phyloP scores from a whole-genome alignment of 768 basidiomycete genomes.

The Lanmaoa rubissima region DNA sequence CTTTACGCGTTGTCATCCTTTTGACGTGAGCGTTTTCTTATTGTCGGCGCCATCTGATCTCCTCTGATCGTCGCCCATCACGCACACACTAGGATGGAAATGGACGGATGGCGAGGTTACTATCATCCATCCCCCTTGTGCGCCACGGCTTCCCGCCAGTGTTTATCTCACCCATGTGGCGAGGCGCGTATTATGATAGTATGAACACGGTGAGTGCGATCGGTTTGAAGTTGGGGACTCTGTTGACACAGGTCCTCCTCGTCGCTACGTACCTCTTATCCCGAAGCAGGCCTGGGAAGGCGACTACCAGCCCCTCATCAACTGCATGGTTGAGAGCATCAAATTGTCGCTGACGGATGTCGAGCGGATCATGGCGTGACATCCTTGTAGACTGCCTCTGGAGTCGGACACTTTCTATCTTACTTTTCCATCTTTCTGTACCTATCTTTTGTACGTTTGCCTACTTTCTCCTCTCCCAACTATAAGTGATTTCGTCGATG shows the following conservation, averaged over 20 bases:
- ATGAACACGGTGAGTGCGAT: constrained; percentile 31
- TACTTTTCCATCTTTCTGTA: not conserved
- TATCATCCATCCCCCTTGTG: constrained; percentile 36
- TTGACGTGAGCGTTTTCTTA: constrained; percentile 25
- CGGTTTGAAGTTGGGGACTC: no score
- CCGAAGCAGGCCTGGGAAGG: constrained; percentile 33
- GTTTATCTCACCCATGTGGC: constrained; percentile 27
- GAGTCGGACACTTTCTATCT: not conserved
- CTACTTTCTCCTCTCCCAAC: not conserved
- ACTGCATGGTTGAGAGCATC: constrained; percentile 30
- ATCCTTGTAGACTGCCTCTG: not conserved
- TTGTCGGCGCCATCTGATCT: not conserved
- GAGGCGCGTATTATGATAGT: constrained; percentile 29
- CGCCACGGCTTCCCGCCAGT: constrained; percentile 34
- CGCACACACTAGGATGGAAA: constrained; percentile 30
- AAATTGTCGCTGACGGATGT: constrained; percentile 26
- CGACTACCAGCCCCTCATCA: constrained; percentile 32
- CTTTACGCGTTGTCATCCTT: constrained; percentile 35
- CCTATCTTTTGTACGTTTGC: not conserved
- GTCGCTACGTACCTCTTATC: not conserved
- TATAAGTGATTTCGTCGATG: not conserved
- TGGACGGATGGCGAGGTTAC: constrained; percentile 33
- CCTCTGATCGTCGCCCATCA: not conserved
- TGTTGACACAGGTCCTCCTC: not conserved
- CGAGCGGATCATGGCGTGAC: constrained; percentile 31